Evolutionary conservation across 2,329 filamentous ascomycete genomes (phyloP), one percentile per base, ranked within the genome.

Genomic region (Ophiostoma quercus): DNA sequence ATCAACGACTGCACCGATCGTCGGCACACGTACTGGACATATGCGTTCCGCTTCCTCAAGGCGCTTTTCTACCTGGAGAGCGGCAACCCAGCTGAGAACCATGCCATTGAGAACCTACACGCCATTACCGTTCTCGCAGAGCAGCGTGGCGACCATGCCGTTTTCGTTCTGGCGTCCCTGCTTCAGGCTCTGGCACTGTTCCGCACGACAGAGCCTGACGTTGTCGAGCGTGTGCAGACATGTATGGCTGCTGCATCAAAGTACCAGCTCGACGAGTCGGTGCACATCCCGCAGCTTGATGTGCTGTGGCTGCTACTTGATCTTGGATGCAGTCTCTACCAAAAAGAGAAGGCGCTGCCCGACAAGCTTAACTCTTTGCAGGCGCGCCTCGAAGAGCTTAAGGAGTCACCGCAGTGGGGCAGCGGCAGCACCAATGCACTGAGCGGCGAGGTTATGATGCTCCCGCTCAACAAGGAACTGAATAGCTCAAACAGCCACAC

Each of bases 191-290:
- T 93, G 67, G 84, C 89, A 1, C 85, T 92, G 72, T 80, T 94
- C 67, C 87, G 87, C 72, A 85, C 85, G 8, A 84, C 84, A 71
- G 87, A 87, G 68, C 81, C 87, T 11, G 90, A 92, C 71, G 85
- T 85, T 71, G 80, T 90, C n/a, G 87, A 91, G 72, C 85, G 89
- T 71, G 87, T 92, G 41, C 90, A 92, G 74, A 83, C 85, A 63
- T 91, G 90, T 68, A 85, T 94, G 73, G 91, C 91, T n/a, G 85
- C 89, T 67, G 90, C 88, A 6, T 83, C 89, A 71, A 91, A 89
- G 74, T 85, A 89, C 69, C 91, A 94, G 76, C 81, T 91, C 12
- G 86, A 91, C 54, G 82, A 85, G 0, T 82, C 84, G n/a, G 82
- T 86, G 69, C 82, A 84, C 62, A 84, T 92, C 54, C 85, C 88